phyloP scores from a whole-genome alignment of 2,329 filamentous ascomycete species.

The Ceratocystis diversiconidia region DNA sequence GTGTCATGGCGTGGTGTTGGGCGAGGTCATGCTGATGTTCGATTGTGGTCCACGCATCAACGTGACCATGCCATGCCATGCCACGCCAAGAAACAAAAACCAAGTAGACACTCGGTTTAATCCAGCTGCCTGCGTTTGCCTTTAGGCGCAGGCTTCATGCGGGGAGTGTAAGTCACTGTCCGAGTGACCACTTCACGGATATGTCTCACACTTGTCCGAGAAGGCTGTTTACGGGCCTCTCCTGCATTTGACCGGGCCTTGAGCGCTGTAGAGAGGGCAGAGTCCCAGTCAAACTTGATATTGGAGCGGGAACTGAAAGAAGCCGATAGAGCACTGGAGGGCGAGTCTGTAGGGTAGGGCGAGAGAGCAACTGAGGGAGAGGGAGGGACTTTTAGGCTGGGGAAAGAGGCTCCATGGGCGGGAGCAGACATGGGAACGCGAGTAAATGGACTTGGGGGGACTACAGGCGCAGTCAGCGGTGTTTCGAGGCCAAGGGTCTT shows the following conservation, averaged over 20 bases:
- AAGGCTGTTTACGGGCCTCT: conserved; percentile 39
- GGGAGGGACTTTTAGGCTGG: conserved; percentile 61
- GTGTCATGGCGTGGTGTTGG: background rate
- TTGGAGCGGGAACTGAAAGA: conserved; percentile 49
- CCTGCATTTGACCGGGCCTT: conserved; percentile 40
- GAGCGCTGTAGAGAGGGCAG: conserved; percentile 33
- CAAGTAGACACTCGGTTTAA: conserved; percentile 21
- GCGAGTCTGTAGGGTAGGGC: conserved; percentile 42
- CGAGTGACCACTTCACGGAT: conserved; percentile 88
- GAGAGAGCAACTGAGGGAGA: conserved; percentile 52
- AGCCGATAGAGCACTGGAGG: conserved; percentile 60
- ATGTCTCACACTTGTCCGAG: conserved; percentile 49
- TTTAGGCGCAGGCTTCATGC: conserved; percentile 78
- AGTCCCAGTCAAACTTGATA: conserved; percentile 68
- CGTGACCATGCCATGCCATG: conserved; percentile 9
- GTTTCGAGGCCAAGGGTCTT: conserved; percentile 22
- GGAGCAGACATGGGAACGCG: conserved; percentile 44
- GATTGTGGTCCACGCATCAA: conserved; percentile 7
- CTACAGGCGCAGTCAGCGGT: conserved; percentile 25
- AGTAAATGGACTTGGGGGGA: conserved; percentile 39
- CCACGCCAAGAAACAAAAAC: background rate
- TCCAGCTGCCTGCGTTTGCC: conserved; percentile 74
- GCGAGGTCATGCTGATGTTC: background rate
- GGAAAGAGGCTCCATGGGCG: conserved; percentile 45
- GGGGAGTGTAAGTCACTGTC: conserved; percentile 78